A percentile compares a stretch with the other conserved stretches of the same genome.
Evolutionary conservation across 2,329 filamentous ascomycete species (phyloP).

Genomic region (Cladosporium phlei): DNA sequence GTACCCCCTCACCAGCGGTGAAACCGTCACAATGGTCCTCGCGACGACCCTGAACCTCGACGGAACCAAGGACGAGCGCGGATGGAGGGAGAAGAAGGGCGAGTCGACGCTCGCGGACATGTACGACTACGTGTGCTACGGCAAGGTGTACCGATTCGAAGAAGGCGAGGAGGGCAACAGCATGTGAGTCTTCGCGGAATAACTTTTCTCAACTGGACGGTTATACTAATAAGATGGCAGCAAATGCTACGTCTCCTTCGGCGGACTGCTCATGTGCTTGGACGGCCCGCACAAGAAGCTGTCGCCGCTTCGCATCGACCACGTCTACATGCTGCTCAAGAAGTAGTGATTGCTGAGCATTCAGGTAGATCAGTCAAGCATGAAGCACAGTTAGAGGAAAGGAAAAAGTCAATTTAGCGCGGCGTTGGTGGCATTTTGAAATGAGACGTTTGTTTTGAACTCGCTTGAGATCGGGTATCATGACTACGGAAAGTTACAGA

Average conservation of each 20-base stretch:
- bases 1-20: conserved; percentile 70
- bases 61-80: conserved; percentile 56
- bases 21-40: conserved; percentile 74
- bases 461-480: conserved; percentile 24
- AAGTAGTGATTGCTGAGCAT: conserved; percentile 51
- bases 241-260: conserved; percentile 91
- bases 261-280: conserved; percentile 81
- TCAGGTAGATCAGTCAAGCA: conserved; percentile 3
- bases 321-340: conserved; percentile 90
- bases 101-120: conserved; percentile 64
- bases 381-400: neutral
- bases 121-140: conserved; percentile 83
- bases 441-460: conserved; percentile 5
- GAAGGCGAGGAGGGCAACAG: conserved; percentile 70
- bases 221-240: conserved; percentile 48
- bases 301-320: conserved; percentile 83
- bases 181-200: conserved; percentile 77
- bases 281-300: conserved; percentile 96
- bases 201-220: too few species aligned
- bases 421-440: conserved; percentile 24
- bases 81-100: conserved; percentile 68
- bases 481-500: conserved; percentile 14
- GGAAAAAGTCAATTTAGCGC: conserved; percentile 25
- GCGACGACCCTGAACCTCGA: conserved; percentile 83
- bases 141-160: conserved; percentile 85